Conservation (phyloP, 495 filamentous ascomycete species). For the Elaphomyces granulatus region DNA sequence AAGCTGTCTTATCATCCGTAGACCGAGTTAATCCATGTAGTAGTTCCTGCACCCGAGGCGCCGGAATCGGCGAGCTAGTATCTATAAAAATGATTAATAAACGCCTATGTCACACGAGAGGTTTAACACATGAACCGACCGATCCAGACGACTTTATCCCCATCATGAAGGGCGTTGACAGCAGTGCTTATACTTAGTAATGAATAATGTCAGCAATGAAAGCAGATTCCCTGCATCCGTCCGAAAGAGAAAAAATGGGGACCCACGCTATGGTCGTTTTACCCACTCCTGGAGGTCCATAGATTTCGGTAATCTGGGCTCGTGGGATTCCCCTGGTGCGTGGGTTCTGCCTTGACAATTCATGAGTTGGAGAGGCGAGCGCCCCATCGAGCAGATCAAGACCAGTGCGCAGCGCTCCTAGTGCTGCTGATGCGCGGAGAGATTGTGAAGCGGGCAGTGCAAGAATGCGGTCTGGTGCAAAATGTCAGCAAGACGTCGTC, state of each 20-base stretch:
- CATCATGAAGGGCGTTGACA: slow-evolving; percentile 45
- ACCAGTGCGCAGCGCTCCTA: slow-evolving; percentile 49
- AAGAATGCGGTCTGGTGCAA: slow-evolving; percentile 42
- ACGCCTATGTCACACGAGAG: not conserved
- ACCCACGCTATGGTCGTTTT: slow-evolving; percentile 74
- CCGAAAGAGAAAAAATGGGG: not conserved
- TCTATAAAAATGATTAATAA: slow-evolving; percentile 22
- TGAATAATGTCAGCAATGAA: slow-evolving; percentile 4
- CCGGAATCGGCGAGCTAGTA: slow-evolving; percentile 32
- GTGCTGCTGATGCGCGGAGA: slow-evolving; percentile 41
- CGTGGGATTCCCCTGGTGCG: slow-evolving; percentile 43
- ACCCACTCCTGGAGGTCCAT: slow-evolving; percentile 75
- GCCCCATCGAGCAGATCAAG: slow-evolving; percentile 45
- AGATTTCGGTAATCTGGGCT: slow-evolving; percentile 77
- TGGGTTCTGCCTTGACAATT: slow-evolving; percentile 2
- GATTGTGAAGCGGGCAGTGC: slow-evolving; percentile 82
- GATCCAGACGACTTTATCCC: slow-evolving; percentile 64
- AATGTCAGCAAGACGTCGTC: not conserved
- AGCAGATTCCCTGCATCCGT: not conserved
- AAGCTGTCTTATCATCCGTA: not conserved
- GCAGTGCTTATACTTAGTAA: slow-evolving; percentile 48
- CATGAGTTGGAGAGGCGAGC: slow-evolving; percentile 16
- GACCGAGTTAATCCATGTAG: slow-evolving; percentile 10
- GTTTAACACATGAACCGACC: slow-evolving; percentile 38
- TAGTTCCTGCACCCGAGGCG: slow-evolving; percentile 24